phyloP scores from a whole-genome alignment of 2,329 filamentous ascomycete genomes.

The Teratosphaeria gauchensis region DNA sequence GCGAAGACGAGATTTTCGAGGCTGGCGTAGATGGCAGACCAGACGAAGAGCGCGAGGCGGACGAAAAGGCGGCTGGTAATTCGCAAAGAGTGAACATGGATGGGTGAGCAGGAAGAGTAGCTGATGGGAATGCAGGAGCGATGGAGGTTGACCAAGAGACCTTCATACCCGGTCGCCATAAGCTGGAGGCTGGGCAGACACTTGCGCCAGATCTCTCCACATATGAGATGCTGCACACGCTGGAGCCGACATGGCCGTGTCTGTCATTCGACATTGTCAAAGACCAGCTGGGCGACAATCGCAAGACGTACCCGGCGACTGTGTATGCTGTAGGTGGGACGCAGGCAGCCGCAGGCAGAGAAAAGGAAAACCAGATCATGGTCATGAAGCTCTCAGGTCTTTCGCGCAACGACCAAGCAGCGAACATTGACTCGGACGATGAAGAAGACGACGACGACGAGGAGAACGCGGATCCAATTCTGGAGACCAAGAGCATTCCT shows the following conservation, averaged over 20 bases:
- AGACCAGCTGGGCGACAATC: slow-evolving; percentile 77
- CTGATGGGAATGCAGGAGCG: slow-evolving; percentile 42
- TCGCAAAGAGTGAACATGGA: slow-evolving; percentile 11
- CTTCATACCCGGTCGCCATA: slow-evolving; percentile 90
- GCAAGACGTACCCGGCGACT: slow-evolving; percentile 88
- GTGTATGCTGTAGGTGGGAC: slow-evolving; percentile 93
- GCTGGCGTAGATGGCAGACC: slow-evolving; percentile 88
- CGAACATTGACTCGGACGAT: slow-evolving; percentile 57
- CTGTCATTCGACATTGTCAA: slow-evolving; percentile 88
- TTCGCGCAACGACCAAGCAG: slow-evolving; percentile 70
- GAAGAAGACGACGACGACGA: slow-evolving; percentile 68
- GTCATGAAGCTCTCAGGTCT: slow-evolving; percentile 93
- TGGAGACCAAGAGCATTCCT: slow-evolving; percentile 85
- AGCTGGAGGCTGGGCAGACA: slow-evolving; percentile 82
- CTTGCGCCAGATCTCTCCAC: slow-evolving; percentile 86
- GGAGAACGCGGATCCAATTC: slow-evolving; percentile 68
- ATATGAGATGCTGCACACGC: slow-evolving; percentile 93
- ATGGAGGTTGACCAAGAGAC: slow-evolving; percentile 94
- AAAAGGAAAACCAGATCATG: slow-evolving; percentile 86
- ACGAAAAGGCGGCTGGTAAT: slow-evolving; percentile 60
- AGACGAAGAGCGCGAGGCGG: slow-evolving; percentile 83
- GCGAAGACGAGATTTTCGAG: slow-evolving; percentile 72
- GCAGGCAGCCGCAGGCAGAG: slow-evolving; percentile 66
- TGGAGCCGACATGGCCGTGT: slow-evolving; percentile 93
- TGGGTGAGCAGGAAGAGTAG: slow-evolving; percentile 4